Percentiles rank a stretch among this genome's conserved stretches.
Evolutionary conservation across 1,284 basidiomycete species (phyloP).

Genomic region (Caloboletus firmus): DNA sequence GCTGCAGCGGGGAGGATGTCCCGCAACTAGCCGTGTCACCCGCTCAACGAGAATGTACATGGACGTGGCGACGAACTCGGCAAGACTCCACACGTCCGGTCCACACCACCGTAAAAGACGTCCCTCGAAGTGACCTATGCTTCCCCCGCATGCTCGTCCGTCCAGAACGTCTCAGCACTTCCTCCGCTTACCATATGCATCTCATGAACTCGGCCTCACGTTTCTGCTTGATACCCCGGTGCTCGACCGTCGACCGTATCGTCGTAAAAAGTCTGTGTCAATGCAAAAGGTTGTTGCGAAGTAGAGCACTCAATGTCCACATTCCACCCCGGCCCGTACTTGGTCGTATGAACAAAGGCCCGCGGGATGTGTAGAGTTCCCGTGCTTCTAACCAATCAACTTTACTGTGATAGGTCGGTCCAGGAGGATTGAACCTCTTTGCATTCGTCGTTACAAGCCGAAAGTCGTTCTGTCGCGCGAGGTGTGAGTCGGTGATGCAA

Average conservation of each 20-base stretch:
- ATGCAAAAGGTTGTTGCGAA: too few relatives aligned
- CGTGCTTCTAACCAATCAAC: too few relatives aligned
- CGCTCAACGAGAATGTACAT: slow-evolving; percentile 54
- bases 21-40: slow-evolving; percentile 44
- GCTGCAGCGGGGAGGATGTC: slow-evolving; percentile 13
- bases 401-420: too few relatives aligned
- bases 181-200: not conserved
- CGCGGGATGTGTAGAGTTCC: too few relatives aligned
- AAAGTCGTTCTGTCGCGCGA: too few relatives aligned
- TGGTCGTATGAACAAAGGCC: too few relatives aligned
- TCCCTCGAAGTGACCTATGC: slow-evolving; percentile 65
- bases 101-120: slow-evolving; percentile 71
- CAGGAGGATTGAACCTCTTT: too few relatives aligned
- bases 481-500: too few relatives aligned
- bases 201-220: slow-evolving; percentile 4
- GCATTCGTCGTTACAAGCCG: too few relatives aligned
- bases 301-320: too few relatives aligned
- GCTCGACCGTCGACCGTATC: slow-evolving; percentile 33
- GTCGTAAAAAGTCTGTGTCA: slow-evolving; percentile 38
- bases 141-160: slow-evolving; percentile 43
- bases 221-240: slow-evolving; percentile 19
- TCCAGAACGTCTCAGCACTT: slow-evolving; percentile 45
- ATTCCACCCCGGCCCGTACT: too few relatives aligned
- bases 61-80: slow-evolving; percentile 54
- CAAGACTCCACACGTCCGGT: slow-evolving; percentile 71